phyloP scores from a whole-genome alignment of 78 protist genomes.

The Dictyostelium discoideum region DNA sequence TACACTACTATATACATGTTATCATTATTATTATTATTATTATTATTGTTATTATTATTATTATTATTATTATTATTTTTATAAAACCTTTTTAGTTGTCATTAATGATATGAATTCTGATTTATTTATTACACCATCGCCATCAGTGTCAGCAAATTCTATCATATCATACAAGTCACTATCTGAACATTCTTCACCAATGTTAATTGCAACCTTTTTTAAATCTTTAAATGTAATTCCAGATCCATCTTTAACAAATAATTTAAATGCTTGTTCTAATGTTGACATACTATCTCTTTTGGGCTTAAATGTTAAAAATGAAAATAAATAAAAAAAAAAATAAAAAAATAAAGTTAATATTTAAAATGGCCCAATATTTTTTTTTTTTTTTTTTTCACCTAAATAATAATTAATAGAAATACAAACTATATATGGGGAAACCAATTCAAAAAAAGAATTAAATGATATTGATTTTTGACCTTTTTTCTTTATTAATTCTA shows the following conservation, averaged over 20 bases:
- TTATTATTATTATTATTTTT: neutral
- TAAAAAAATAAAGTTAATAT: neutral
- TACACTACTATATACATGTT: neutral
- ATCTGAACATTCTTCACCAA: slow-evolving; percentile 69
- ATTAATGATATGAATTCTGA: slow-evolving; percentile 29
- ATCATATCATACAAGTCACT: slow-evolving; percentile 35
- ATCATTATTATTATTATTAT: neutral
- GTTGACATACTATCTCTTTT: slow-evolving; percentile 49
- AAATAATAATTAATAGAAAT: neutral
- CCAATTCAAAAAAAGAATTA: slow-evolving; percentile 22
- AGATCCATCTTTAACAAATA: slow-evolving; percentile 56
- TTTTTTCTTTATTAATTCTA: neutral
- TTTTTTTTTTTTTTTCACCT: neutral
- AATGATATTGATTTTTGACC: slow-evolving; percentile 6
- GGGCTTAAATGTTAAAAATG: neutral
- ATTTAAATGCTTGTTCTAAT: slow-evolving; percentile 60
- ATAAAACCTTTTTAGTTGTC: neutral
- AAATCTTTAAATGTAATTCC: slow-evolving; percentile 67
- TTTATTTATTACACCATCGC: slow-evolving; percentile 54
- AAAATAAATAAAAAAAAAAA: neutral
- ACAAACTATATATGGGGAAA: slow-evolving; percentile 20
- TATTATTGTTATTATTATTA: neutral
- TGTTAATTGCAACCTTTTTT: slow-evolving; percentile 24
- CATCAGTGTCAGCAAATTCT: slow-evolving; percentile 50
- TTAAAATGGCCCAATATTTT: neutral